Base-by-base conservation (phyloP, 805 yeast genomes). In the Lachancea thermotolerans region DNA sequence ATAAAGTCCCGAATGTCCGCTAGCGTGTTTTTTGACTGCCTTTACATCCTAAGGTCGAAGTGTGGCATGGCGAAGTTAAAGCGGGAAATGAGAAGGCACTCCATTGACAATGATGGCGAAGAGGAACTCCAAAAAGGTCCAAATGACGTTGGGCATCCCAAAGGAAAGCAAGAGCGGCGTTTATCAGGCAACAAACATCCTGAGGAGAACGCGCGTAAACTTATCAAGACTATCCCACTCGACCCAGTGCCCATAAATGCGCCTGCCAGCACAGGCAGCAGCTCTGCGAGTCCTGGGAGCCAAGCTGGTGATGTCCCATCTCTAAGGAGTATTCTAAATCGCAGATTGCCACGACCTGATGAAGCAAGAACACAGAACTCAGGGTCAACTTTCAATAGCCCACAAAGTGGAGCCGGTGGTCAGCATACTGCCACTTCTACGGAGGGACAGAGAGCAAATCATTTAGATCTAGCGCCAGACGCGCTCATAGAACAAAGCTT, bases 1-100 rank as follows among this genome's bases (percentile, higher is more conserved):
- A 82, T 90, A 12, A 73, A 85, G 41, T 82, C 95, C 4, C 75
- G 99, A 54, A 84, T 88, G 95, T 78, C 95, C 8, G 96, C 95
- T 0, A 82, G 93, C 47, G 88, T 90, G 2, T 88, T 91, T 55
- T 93, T 91, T 64, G 99, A 93, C 65, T 82, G 91, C 55, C 68
- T 91, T 41, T 85, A 90, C 79, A 74, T 86, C 3, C 68, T 93
- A 56, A 70, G 96, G 54, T 91, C 87, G 53, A 84, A 86, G 61
- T 86, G 88, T 49, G 96, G 96, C 11, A 85, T 89, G 84, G 79
- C 84, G 42, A 81, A 81, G 51, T 71, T 79, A 41, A 76, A 67
- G 33, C 53, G 65, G 65, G 75, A 46, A 53, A 54, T 58, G 37
- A 49, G 40, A 11, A 14, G 40, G 6, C 58, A 52, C 16, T 56